A percentile compares a stretch with the other conserved stretches of the same genome.
Conservation (phyloP, 345 rosid genomes). For the Aurinia saxatilis region DNA sequence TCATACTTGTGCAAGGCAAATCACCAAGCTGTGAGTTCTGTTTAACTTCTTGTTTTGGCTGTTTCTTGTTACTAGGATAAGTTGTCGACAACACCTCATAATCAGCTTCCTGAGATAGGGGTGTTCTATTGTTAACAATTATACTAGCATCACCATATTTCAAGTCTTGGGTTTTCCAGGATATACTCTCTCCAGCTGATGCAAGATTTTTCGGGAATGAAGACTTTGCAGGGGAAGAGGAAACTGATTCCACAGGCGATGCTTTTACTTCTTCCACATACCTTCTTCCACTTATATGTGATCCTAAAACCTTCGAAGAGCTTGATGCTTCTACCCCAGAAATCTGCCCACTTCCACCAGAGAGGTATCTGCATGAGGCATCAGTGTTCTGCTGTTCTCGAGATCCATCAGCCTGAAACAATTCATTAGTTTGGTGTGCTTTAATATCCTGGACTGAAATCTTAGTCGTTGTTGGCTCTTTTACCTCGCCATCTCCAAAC, state of each 20-base stretch:
- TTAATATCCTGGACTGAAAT: constrained; percentile 18
- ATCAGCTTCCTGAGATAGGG: constrained; percentile 18
- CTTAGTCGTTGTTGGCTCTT: constrained; percentile 30
- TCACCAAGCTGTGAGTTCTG: constrained; percentile 17
- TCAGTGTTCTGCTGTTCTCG: constrained; percentile 27
- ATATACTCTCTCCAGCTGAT: constrained; percentile 18
- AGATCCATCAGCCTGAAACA: constrained; percentile 23
- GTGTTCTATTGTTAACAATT: constrained; percentile 17
- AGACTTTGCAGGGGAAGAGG: constrained; percentile 45
- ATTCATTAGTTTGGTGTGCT: constrained; percentile 21
- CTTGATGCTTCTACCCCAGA: constrained; percentile 46
- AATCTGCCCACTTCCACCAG: constrained; percentile 36
- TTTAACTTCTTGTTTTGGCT: constrained; percentile 20
- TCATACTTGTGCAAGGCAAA: constrained; percentile 30
- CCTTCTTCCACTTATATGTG: constrained; percentile 31
- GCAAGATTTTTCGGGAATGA: constrained; percentile 25
- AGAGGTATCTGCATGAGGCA: constrained; percentile 25
- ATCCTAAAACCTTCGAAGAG: constrained; percentile 52
- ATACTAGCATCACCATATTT: constrained; percentile 8
- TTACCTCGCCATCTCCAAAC: constrained; percentile 31
- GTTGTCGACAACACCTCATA: constrained; percentile 18
- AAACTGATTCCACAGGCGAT: constrained; percentile 49
- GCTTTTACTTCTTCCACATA: constrained; percentile 32
- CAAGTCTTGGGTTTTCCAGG: not conserved
- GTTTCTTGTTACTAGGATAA: constrained; percentile 20